Evolutionary conservation across 1,284 basidiomycete genomes (phyloP).

Genomic region (Boletus holoroseus): DNA sequence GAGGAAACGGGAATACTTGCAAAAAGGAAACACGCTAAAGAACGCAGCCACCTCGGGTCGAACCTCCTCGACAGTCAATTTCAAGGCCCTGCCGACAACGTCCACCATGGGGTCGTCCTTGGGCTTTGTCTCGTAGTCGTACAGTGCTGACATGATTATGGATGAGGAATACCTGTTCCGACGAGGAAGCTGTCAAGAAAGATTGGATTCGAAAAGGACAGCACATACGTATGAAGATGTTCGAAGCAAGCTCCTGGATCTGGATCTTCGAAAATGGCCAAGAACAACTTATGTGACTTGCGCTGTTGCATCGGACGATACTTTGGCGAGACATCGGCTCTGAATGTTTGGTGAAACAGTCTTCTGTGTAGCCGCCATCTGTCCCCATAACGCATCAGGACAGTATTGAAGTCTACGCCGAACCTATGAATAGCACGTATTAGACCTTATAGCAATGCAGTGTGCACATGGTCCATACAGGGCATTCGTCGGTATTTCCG

Average conservation of each 20-base stretch:
- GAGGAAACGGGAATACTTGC: constrained; percentile 2
- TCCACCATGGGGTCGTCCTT: constrained; percentile 17
- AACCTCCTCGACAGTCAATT: constrained; percentile 18
- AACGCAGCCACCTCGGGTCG: constrained; percentile 17
- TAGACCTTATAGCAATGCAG: constrained; percentile 42
- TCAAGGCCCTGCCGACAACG: constrained; percentile 16
- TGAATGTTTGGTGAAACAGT: constrained; percentile 22
- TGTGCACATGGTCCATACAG: constrained; percentile 61
- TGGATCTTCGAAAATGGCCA: constrained; percentile 15
- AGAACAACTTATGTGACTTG: constrained; percentile 15
- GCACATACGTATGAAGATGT: constrained; percentile 17
- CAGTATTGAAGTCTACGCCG: constrained; percentile 21
- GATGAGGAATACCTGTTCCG: constrained; percentile 21
- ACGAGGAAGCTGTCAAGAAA: not conserved
- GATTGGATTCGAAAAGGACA: not conserved
- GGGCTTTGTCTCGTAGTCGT: constrained; percentile 20
- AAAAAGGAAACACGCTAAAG: constrained; percentile 16
- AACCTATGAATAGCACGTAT: constrained; percentile 24
- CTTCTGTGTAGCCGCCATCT: constrained; percentile 23
- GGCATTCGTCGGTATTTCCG: constrained; percentile 14
- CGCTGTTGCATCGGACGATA: constrained; percentile 22
- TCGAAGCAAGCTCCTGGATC: not conserved
- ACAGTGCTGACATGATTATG: constrained; percentile 23
- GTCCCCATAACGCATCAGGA: constrained; percentile 20
- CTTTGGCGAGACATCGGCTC: constrained; percentile 5